Evolutionary conservation across 768 basidiomycete species (phyloP), one percentile per base, ranked within the genome.

Genomic region (Boletellus ananiceps): DNA sequence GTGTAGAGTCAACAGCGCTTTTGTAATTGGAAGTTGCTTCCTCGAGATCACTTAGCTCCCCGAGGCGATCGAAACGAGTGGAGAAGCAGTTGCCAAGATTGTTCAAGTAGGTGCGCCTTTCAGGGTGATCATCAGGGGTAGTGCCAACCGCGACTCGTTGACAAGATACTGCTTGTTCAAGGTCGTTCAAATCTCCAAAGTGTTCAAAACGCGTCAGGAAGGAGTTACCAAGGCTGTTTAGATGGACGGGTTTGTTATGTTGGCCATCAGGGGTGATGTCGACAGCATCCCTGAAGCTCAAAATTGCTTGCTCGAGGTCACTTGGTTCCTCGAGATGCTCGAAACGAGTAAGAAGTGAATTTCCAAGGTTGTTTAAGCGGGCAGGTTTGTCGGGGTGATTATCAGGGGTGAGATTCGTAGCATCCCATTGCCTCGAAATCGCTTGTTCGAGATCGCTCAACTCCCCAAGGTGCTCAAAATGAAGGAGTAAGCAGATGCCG

Each of bases 221-320:
- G 19, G 40, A 31, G 19, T 42, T 31, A 1, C 39, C 40, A 11
- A 50, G 21, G 5, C 15, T 29, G 25, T 18, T 31, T 12, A 51
- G 8, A 32, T 6, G 11, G 18, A 1, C 3, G 6, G 40, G 31
- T 27, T 35, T 46, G 8, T 41, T 12, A 9, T 35, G 31, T 14
- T 46, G 52, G 7, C 19, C 31, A n/a, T 38, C 32, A 8, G 44
- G 40, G 8, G 32, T 51, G 18, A 34, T 18, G 5, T 33, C 7
- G 16, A 46, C 18, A 12, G 44, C 52, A 11, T 46, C 18, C 19
- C 11, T n/a, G 12, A 25, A 19, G 31, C 12, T 38, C 29, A 23
- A 34, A 32, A 43, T 46, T 9, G 42, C 44, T 13, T 50, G 40
- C 15, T 29, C 34, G 9, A 51, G 36, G 13, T 54, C 50, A 14